phyloP scores from a whole-genome alignment of 345 rosid genomes.

The Linum tenue region DNA sequence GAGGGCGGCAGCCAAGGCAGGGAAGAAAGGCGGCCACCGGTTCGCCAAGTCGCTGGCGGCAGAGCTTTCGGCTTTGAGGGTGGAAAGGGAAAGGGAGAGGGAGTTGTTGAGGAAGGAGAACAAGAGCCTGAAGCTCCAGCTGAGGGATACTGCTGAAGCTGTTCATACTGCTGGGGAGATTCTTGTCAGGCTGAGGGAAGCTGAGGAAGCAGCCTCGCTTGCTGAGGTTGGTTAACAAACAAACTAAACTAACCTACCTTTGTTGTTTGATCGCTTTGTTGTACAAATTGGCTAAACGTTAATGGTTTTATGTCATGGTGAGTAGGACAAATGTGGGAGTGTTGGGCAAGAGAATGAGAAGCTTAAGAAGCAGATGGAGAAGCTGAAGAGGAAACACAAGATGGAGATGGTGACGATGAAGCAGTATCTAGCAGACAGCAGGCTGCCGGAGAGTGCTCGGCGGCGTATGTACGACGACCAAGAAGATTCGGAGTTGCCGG shows the following conservation, averaged over 20 bases:
- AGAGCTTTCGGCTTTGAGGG: conserved; percentile 70
- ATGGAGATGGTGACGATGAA: conserved; percentile 84
- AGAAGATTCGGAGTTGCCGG: conserved; percentile 29
- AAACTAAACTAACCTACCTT: neutral
- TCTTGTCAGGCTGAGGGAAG: conserved; percentile 82
- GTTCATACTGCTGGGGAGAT: conserved; percentile 98
- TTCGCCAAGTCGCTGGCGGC: conserved; percentile 66
- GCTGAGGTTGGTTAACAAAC: conserved; percentile 50
- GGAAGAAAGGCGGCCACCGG: conserved; percentile 67
- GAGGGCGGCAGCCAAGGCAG: conserved; percentile 83
- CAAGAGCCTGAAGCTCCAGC: conserved; percentile 63
- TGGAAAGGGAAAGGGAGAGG: conserved; percentile 75
- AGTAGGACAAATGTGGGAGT: conserved; percentile 48
- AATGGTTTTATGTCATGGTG: neutral
- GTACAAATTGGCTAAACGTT: no score
- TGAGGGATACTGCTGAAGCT: conserved; percentile 92
- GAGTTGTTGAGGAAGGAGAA: conserved; percentile 70
- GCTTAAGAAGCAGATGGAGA: conserved; percentile 82
- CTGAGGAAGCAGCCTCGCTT: conserved; percentile 68
- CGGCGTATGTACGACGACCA: conserved; percentile 37
- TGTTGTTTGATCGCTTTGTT: neutral
- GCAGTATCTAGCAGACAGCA: conserved; percentile 73
- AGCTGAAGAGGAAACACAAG: conserved; percentile 80
- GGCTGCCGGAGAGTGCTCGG: conserved; percentile 74
- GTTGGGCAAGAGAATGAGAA: conserved; percentile 68